Conservation (phyloP, 2,329 filamentous ascomycete species). For the Fusarium denticulatum region DNA sequence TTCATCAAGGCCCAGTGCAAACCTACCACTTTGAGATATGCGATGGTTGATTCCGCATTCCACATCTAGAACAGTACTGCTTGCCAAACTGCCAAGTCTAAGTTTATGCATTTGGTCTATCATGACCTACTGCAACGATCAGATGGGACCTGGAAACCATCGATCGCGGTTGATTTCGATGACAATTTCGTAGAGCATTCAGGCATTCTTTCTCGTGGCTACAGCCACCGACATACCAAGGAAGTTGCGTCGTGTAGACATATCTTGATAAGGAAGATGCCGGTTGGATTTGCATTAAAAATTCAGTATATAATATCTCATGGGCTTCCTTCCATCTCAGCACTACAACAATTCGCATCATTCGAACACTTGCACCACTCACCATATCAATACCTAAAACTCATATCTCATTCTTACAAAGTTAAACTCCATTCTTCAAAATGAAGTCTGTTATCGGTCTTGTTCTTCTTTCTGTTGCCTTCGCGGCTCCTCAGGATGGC, state of each 20-base stretch:
- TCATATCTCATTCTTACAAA: background rate
- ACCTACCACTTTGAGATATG: background rate
- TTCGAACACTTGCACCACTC: background rate
- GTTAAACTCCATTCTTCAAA: background rate
- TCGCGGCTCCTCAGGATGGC: background rate
- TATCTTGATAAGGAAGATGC: accelerated
- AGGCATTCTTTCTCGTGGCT: background rate
- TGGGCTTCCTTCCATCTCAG: background rate
- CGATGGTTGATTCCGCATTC: background rate
- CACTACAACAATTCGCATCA: background rate
- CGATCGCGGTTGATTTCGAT: background rate
- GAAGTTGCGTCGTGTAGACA: accelerated
- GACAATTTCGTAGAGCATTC: background rate
- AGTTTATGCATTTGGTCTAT: background rate
- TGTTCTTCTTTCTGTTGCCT: background rate
- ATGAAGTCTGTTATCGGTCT: background rate
- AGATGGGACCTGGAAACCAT: background rate
- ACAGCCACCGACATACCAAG: background rate
- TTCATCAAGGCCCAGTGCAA: background rate
- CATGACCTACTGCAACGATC: accelerated
- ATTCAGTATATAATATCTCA: background rate
- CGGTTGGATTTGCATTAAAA: accelerated
- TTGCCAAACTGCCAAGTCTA: accelerated
- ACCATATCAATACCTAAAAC: background rate
- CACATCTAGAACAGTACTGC: background rate